A percentile compares a stretch with the other conserved stretches of the same genome.
phyloP scores from a whole-genome alignment of 2,329 filamentous ascomycete genomes.

The Exophiala calicioides region DNA sequence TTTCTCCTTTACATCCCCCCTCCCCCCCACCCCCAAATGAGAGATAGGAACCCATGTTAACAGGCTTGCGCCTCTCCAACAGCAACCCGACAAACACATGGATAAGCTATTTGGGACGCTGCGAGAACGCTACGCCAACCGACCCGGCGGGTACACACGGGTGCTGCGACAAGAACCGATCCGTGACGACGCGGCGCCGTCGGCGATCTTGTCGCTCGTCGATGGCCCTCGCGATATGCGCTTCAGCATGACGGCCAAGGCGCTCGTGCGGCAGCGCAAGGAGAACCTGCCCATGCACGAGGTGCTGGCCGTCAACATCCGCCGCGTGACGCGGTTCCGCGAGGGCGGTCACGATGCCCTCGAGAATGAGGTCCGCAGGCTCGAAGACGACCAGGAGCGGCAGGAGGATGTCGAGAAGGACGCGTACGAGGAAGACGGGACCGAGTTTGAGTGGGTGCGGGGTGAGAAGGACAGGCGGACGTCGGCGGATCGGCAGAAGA shows the following conservation, averaged over 20 bases:
- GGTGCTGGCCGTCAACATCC: slow-evolving; percentile 74
- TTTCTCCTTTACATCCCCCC: no score
- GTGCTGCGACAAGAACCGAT: slow-evolving; percentile 88
- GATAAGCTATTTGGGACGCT: slow-evolving; percentile 88
- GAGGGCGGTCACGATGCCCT: slow-evolving; percentile 66
- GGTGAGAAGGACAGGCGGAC: slow-evolving; percentile 31
- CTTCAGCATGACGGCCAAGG: slow-evolving; percentile 88
- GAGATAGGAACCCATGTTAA: neutral
- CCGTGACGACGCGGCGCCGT: slow-evolving; percentile 82
- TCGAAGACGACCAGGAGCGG: slow-evolving; percentile 57
- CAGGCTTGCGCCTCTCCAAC: neutral
- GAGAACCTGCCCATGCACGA: slow-evolving; percentile 62
- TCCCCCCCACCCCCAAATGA: no score
- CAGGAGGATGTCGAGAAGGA: slow-evolving; percentile 42
- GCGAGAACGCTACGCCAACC: slow-evolving; percentile 71
- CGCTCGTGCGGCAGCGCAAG: slow-evolving; percentile 64
- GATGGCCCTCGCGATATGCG: slow-evolving; percentile 93
- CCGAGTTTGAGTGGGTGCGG: slow-evolving; percentile 29
- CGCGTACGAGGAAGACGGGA: slow-evolving; percentile 30
- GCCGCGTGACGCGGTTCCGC: slow-evolving; percentile 79
- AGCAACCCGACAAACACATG: slow-evolving; percentile 51
- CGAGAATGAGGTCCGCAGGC: slow-evolving; percentile 58
- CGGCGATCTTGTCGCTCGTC: slow-evolving; percentile 90
- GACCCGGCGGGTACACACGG: slow-evolving; percentile 91
- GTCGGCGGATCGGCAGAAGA: slow-evolving; percentile 19